phyloP scores from a whole-genome alignment of 495 filamentous ascomycete species.

The Letharia lupina region DNA sequence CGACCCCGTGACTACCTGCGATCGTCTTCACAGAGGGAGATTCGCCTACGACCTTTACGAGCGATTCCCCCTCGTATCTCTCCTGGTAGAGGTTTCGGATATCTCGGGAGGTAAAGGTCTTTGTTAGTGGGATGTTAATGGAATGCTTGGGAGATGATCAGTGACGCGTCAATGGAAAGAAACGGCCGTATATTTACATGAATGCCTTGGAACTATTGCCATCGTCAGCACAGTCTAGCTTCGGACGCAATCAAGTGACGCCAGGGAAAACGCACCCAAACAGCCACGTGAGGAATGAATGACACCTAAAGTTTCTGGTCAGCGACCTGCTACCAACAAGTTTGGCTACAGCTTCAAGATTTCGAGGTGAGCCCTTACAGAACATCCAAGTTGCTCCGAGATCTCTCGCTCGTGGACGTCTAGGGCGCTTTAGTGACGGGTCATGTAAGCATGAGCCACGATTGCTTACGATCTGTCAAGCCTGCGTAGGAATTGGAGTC shows the following conservation, averaged over 20 bases:
- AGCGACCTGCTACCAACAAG: neutral
- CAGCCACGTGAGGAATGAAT: constrained; percentile 90
- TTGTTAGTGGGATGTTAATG: constrained; percentile 77
- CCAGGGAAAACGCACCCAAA: constrained; percentile 39
- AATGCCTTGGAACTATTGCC: constrained; percentile 77
- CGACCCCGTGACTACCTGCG: constrained; percentile 80
- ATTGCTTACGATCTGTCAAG: constrained; percentile 56
- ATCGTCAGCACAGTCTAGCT: neutral
- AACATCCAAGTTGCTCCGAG: constrained; percentile 59
- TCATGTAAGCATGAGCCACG: neutral
- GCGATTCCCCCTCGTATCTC: constrained; percentile 86
- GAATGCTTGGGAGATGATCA: constrained; percentile 44
- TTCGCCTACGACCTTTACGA: constrained; percentile 88
- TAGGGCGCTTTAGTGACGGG: neutral
- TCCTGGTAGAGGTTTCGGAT: constrained; percentile 94
- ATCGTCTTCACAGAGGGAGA: constrained; percentile 82
- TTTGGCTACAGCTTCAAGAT: neutral
- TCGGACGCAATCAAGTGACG: neutral
- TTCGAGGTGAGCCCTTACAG: neutral
- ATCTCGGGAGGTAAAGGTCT: constrained; percentile 80
- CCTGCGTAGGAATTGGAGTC: neutral
- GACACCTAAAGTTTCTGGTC: constrained; percentile 46
- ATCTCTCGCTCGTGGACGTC: constrained; percentile 95
- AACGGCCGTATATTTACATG: constrained; percentile 29
- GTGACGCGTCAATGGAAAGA: neutral